A percentile compares a stretch with the other conserved stretches of the same genome.
These are phyloP conservation scores for Auriculariales sp. DNA, from an alignment of 768 basidiomycete genomes.

Conservation along the genomic window DNA sequence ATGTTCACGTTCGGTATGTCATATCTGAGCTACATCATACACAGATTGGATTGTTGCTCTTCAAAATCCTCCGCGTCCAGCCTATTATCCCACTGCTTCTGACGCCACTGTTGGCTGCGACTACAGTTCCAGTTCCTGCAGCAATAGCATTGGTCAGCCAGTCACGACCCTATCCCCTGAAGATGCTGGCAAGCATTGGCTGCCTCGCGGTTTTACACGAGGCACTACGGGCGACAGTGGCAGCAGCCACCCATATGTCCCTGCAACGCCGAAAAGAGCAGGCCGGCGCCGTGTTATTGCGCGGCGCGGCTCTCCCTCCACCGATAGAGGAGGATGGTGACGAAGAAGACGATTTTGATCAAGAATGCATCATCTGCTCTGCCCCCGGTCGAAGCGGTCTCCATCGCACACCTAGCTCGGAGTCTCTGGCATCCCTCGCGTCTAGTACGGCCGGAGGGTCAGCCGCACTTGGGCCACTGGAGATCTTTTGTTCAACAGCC, in stretches of 20 bases:
- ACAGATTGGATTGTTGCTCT: slow-evolving; percentile 5
- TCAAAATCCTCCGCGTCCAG: slow-evolving; percentile 7
- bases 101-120: slow-evolving; percentile 9
- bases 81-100: slow-evolving; percentile 13
- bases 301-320: not conserved
- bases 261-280: slow-evolving; percentile 5
- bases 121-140: slow-evolving; percentile 8
- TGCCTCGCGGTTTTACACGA: slow-evolving; percentile 8
- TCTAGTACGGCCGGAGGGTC: not conserved
- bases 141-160: not conserved
- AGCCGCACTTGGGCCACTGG: slow-evolving; percentile 10
- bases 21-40: not conserved
- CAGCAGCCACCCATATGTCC: not conserved
- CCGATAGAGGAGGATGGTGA: not conserved
- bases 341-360: slow-evolving; percentile 7
- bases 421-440: not conserved
- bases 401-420: slow-evolving; percentile 7
- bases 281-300: slow-evolving; percentile 3
- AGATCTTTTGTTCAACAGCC: slow-evolving; percentile 12
- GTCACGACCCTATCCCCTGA: slow-evolving; percentile 6
- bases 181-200: slow-evolving; percentile 4
- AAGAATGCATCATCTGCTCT: slow-evolving; percentile 13
- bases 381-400: too few relatives aligned
- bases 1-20: not conserved
- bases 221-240: slow-evolving; percentile 7